Percentiles rank a stretch among this genome's conserved stretches.
phyloP scores from a whole-genome alignment of 2,329 filamentous ascomycete species.

The Colletotrichum eleusines region DNA sequence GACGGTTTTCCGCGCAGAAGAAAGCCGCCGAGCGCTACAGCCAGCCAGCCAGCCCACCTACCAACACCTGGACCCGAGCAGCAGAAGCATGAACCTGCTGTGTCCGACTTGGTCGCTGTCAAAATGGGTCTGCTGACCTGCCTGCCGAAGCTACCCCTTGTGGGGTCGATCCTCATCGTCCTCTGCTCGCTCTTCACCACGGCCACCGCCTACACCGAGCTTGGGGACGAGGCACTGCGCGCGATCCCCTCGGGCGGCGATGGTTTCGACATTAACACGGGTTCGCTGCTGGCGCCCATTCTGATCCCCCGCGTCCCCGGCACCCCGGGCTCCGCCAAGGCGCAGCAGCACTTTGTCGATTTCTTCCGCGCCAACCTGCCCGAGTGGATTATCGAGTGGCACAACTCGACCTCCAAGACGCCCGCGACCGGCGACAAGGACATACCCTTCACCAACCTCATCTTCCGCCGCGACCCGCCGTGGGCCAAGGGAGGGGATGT shows the following conservation, averaged over 20 bases:
- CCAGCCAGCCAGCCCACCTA: too few species aligned
- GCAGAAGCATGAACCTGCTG: constrained; percentile 40
- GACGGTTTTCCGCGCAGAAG: constrained; percentile 17
- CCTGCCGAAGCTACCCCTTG: constrained; percentile 38
- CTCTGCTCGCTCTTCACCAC: constrained; percentile 45
- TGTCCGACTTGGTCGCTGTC: constrained; percentile 22
- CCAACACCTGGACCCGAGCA: constrained; percentile 9
- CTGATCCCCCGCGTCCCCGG: constrained; percentile 90
- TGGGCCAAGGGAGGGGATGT: constrained; percentile 81
- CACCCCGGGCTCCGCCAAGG: constrained; percentile 78
- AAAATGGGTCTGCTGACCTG: constrained; percentile 40
- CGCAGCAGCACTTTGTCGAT: constrained; percentile 83
- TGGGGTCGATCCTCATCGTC: constrained; percentile 41
- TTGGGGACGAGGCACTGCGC: constrained; percentile 82
- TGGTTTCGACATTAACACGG: constrained; percentile 83
- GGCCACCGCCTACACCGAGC: constrained; percentile 58
- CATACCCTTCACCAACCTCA: constrained; percentile 88
- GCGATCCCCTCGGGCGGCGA: constrained; percentile 77
- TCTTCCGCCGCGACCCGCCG: constrained; percentile 89
- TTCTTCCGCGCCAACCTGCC: constrained; percentile 84
- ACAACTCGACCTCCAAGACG: constrained; percentile 90
- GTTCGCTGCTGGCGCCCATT: constrained; percentile 85
- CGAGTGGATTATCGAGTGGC: constrained; percentile 82
- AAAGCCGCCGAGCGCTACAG: constrained; percentile 17
- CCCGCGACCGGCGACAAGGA: constrained; percentile 77